phyloP scores from a whole-genome alignment of 208 protist species.

The Wallacemonas sp. region DNA sequence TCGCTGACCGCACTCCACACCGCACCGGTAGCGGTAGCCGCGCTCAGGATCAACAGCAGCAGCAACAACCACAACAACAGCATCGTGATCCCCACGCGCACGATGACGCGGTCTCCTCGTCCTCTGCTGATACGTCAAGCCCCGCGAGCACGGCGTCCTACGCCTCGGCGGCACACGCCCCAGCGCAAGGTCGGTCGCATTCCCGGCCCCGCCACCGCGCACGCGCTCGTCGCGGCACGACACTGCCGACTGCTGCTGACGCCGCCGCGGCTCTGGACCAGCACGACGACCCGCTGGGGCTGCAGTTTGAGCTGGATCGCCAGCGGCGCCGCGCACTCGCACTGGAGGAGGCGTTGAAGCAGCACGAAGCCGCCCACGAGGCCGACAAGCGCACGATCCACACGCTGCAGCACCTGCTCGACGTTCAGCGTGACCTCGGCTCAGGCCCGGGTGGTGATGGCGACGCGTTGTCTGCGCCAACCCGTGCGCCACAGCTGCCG shows the following conservation, averaged over 20 bases:
- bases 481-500: slow-evolving; percentile 3
- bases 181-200: too few relatives aligned
- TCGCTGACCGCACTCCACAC: too few relatives aligned
- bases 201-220: too few relatives aligned
- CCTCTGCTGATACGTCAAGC: background rate
- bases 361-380: slow-evolving; percentile 21
- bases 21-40: too few relatives aligned
- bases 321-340: slow-evolving; percentile 30
- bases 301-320: slow-evolving; percentile 28
- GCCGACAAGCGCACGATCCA: slow-evolving; percentile 31
- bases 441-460: background rate
- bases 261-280: background rate
- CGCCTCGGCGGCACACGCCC: background rate
- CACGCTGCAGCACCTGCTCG: slow-evolving; percentile 29
- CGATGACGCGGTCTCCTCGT: background rate
- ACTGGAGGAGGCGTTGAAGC: slow-evolving; percentile 34
- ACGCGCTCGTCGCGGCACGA: background rate
- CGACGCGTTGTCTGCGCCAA: background rate
- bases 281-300: slow-evolving; percentile 27
- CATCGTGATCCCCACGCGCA: background rate
- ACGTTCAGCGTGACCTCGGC: slow-evolving; percentile 38
- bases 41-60: too few relatives aligned
- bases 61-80: too few relatives aligned
- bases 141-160: slow-evolving; percentile 7
- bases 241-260: too few relatives aligned